Conservation (phyloP, 2,329 filamentous ascomycete genomes). For the Orbilia ellipsospora region DNA sequence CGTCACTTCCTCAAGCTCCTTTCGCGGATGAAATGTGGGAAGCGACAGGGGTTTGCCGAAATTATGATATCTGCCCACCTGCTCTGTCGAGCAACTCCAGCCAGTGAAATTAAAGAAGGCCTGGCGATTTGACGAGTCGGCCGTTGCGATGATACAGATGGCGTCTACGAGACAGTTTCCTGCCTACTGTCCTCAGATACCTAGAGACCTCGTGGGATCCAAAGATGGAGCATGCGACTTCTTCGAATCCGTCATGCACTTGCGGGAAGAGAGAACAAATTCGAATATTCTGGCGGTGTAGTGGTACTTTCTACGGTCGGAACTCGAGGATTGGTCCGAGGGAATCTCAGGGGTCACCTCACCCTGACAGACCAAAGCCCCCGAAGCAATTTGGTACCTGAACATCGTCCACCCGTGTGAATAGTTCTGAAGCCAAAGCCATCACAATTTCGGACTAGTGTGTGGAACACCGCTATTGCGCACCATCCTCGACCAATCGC, state of each 20-base stretch:
- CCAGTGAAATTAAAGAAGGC: constrained; percentile 49
- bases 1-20: constrained; percentile 38
- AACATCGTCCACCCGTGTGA: constrained; percentile 34
- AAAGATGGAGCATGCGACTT: constrained; percentile 9
- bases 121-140: constrained; percentile 18
- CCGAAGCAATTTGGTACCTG: constrained; percentile 56
- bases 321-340: constrained; percentile 44
- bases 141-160: constrained; percentile 47
- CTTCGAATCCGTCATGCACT: not conserved
- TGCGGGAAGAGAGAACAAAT: constrained; percentile 2
- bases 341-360: constrained; percentile 38
- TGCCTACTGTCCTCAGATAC: constrained; percentile 26
- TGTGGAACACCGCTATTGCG: constrained; percentile 23
- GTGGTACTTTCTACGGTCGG: constrained; percentile 19
- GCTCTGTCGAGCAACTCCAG: constrained; percentile 51
- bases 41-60: constrained; percentile 46
- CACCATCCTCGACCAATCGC: constrained; percentile 19
- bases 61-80: constrained; percentile 48
- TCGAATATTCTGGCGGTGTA: constrained; percentile 5
- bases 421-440: constrained; percentile 12
- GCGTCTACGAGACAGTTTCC: constrained; percentile 46
- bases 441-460: constrained; percentile 26
- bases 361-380: constrained; percentile 52
- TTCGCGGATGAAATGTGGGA: constrained; percentile 49
- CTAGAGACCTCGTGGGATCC: constrained; percentile 17